Evolutionary conservation across 306 rosid species (phyloP), one percentile per base, ranked within the genome.

Genomic region (Casuarina equisetifolia): DNA sequence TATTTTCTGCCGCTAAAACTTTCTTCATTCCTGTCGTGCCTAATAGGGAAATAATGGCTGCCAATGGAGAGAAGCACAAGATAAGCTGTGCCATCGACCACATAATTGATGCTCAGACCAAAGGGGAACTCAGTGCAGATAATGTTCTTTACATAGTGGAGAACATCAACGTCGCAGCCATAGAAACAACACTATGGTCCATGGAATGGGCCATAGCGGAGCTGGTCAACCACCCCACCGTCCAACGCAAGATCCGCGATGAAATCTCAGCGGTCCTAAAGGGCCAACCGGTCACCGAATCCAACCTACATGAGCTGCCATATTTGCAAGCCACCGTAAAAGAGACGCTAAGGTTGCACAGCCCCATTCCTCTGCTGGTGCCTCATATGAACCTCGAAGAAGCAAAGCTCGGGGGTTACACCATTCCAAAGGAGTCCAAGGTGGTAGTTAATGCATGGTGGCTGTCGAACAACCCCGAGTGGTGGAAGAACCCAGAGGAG

Each of bases 151-250:
- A 93, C 88, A 89, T 93, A 0, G 96, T 93, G n/a, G 98, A 93
- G 70, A 93, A 93, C 82, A 93, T 93, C 36, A 87, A 84, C 35
- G 86, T 82, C 66, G 97, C 96, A 61, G 97, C 96, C 72, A 91
- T 93, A 78, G 94, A 93, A 69, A 93, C 96, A 58, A 91, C 97
- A 17, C 76, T 93, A 44, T 89, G 97, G 96, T 93, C 96, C 4
- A 93, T 93, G 92, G 97, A 93, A 42, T 91, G 97, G 97, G 94
- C 90, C 20, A 93, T 91, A 79, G 97, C 96, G 9, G 96, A 93
- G 86, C 50, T 93, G 66, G 97, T 93, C 3, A 93, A 89, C 50
- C 78, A 91, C 76, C 96, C 96, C 72, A 68, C 17, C 0, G 89
- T 91, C 1, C 97, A 93, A 74, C 53, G 38, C 55, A 91, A 89